Evolutionary conservation across 2,329 filamentous ascomycete species (phyloP).

Genomic region (Trichoderma afroharzianum): DNA sequence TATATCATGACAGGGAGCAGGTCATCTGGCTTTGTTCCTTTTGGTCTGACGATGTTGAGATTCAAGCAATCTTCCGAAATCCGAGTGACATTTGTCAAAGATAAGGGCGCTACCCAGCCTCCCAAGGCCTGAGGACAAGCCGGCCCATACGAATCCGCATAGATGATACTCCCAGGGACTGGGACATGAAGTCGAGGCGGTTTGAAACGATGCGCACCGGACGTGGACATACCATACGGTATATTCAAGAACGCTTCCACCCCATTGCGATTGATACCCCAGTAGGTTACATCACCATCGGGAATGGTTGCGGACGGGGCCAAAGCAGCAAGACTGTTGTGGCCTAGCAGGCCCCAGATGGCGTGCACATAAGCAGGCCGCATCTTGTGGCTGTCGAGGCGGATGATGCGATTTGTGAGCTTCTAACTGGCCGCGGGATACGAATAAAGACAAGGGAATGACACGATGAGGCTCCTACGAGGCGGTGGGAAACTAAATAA

Average conservation of each 20-base stretch:
- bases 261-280: slow-evolving; percentile 40
- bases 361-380: neutral
- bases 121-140: slow-evolving; percentile 43
- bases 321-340: neutral
- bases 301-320: slow-evolving; percentile 20
- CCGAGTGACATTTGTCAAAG: slow-evolving; percentile 35
- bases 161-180: slow-evolving; percentile 30
- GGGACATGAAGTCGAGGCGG: slow-evolving; percentile 37
- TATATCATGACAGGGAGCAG: slow-evolving; percentile 37
- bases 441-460: neutral
- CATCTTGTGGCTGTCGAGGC: neutral
- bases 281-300: slow-evolving; percentile 35
- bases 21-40: slow-evolving; percentile 19
- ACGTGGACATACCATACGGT: slow-evolving; percentile 44
- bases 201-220: slow-evolving; percentile 44
- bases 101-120: slow-evolving; percentile 27
- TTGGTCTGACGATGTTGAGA: slow-evolving; percentile 34
- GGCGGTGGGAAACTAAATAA: neutral
- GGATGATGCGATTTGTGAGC: neutral
- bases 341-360: neutral
- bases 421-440: neutral
- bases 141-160: slow-evolving; percentile 39
- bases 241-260: slow-evolving; percentile 48
- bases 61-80: slow-evolving; percentile 38
- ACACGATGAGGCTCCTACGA: neutral